Percentiles rank a stretch among this genome's conserved stretches.
Conservation (phyloP, 768 basidiomycete genomes). For the Leucocoprinus sp. region DNA sequence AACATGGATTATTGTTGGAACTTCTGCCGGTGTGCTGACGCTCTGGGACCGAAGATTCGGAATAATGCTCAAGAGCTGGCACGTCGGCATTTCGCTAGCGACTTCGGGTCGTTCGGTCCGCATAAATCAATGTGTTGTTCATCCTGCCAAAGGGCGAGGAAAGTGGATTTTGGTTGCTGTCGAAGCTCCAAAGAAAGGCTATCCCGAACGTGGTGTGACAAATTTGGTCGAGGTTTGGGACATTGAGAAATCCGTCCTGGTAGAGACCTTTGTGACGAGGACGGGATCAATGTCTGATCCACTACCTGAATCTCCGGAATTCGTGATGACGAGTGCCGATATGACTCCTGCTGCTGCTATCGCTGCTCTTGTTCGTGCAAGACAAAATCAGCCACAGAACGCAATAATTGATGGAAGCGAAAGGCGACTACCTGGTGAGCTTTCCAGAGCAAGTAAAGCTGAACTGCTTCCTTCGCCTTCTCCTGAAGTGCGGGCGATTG, state of each 20-base stretch:
- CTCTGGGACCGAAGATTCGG: slow-evolving; percentile 97
- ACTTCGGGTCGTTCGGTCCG: slow-evolving; percentile 37
- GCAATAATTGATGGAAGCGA: slow-evolving; percentile 15
- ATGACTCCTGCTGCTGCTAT: slow-evolving; percentile 65
- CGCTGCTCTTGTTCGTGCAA: slow-evolving; percentile 62
- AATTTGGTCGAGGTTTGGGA: slow-evolving; percentile 72
- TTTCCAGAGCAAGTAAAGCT: neutral
- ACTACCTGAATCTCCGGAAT: slow-evolving; percentile 44
- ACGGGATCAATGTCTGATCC: slow-evolving; percentile 39
- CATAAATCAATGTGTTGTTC: slow-evolving; percentile 69
- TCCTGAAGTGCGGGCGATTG: slow-evolving; percentile 60
- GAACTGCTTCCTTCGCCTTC: slow-evolving; percentile 39
- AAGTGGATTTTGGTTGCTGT: slow-evolving; percentile 86
- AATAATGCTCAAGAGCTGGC: slow-evolving; percentile 82
- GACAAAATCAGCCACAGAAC: slow-evolving; percentile 13
- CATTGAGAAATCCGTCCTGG: slow-evolving; percentile 68
- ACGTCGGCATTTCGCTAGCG: slow-evolving; percentile 48
- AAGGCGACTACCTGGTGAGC: slow-evolving; percentile 15
- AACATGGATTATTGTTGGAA: slow-evolving; percentile 86
- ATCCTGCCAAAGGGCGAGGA: slow-evolving; percentile 82
- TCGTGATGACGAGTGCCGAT: slow-evolving; percentile 48
- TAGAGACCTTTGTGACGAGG: slow-evolving; percentile 72
- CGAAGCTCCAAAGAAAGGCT: slow-evolving; percentile 40
- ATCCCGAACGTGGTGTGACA: slow-evolving; percentile 42
- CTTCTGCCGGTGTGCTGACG: slow-evolving; percentile 74